Base-by-base conservation (phyloP, 2,329 filamentous ascomycete genomes). In the Aspergillus sojae region DNA sequence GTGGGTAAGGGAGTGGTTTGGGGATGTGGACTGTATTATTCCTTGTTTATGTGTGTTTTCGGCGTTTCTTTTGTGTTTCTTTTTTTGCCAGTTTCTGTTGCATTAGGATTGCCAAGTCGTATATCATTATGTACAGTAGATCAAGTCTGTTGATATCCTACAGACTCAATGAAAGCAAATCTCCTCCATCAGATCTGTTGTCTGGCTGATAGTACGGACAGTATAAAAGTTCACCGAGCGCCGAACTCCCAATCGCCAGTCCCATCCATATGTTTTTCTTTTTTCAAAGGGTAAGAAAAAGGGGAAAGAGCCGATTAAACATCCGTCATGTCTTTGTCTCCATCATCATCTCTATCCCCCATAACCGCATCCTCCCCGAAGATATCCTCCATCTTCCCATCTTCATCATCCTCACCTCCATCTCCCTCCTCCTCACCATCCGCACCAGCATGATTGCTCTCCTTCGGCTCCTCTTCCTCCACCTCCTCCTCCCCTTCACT, bases 401-500 rank as follows among this genome's bases (percentile, higher is more conserved):
- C 81, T 26, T 73, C 79, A 55, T 80, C 80, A 11, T 72, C 78
- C 30, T 72, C 78, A 32, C 72, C 74, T 14, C 69, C 75, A 23
- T 72, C 76, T 6, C 71, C 74, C n/a, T 71, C 74, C 36, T 74
- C 75, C 41, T 72, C 75, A 30, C 69, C 78, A 43, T 72, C 72
- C 10, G 68, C 73, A 50, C 71, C 74, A 26, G 52, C 32, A 19
- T 16, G 32, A 19, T 19, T 36, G 45, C 70, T 72, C 12, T 69
- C 73, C 26, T 70, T 73, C 39, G 71, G 69, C 48, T 67, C 69
- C 32, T 59, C 69, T 57, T 66, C 70, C 30, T 67, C 62, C 16
- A 71, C 66, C 53, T 81, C 80, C 66, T 82, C 81, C 60, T 84
- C 83, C 0, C 78, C 81, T 58, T 86, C 84, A 69, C 82, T 84